These are phyloP conservation scores for Plasmodium vinckei DNA, from an alignment of 169 alveolate species.

Conservation along the genomic window DNA sequence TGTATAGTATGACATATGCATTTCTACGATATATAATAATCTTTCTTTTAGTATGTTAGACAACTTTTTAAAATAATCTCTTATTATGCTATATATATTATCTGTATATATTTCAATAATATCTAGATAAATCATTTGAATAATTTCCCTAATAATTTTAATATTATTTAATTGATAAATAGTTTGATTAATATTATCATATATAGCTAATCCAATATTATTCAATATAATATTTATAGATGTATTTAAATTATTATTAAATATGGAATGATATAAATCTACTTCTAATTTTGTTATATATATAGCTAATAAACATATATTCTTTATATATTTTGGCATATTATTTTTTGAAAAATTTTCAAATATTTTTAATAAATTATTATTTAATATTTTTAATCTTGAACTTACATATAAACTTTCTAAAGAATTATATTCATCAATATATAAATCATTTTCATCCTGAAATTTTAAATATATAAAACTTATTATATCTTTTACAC, in stretches of 20 bases:
- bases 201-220: slow-evolving; percentile 45
- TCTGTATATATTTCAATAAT: slow-evolving; percentile 66
- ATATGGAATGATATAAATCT: slow-evolving; percentile 33
- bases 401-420: slow-evolving; percentile 63
- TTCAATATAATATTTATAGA: slow-evolving; percentile 51
- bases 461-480: slow-evolving; percentile 37
- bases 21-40: slow-evolving; percentile 46
- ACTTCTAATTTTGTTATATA: slow-evolving; percentile 70
- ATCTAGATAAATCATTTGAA: slow-evolving; percentile 64
- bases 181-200: slow-evolving; percentile 38
- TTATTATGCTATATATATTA: slow-evolving; percentile 19
- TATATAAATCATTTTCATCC: slow-evolving; percentile 49
- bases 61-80: slow-evolving; percentile 59
- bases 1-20: slow-evolving; percentile 72
- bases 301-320: slow-evolving; percentile 48
- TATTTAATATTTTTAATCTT: slow-evolving; percentile 70
- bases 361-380: slow-evolving; percentile 51
- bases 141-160: slow-evolving; percentile 59
- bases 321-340: slow-evolving; percentile 62
- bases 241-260: slow-evolving; percentile 28
- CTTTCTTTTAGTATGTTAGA: slow-evolving; percentile 48
- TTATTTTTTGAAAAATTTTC: slow-evolving; percentile 26
- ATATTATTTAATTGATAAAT: slow-evolving; percentile 59
- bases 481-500: slow-evolving; percentile 45
- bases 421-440: slow-evolving; percentile 40